phyloP scores from a whole-genome alignment of 1,139 yeast genomes.

The Scheffersomyces illinoinensis region DNA sequence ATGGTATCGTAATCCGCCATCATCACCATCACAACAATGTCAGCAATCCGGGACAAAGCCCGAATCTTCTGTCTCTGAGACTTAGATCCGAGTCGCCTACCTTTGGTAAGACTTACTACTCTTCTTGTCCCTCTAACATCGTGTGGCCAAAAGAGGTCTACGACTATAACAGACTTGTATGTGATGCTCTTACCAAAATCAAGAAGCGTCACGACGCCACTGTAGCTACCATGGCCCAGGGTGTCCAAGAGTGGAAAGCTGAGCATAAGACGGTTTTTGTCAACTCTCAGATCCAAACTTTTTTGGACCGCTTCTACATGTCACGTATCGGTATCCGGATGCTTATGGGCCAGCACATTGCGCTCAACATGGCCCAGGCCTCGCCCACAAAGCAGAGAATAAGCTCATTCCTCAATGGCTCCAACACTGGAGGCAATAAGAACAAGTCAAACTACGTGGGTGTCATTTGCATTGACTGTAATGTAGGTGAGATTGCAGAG shows the following conservation, averaged over 20 bases:
- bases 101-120: constrained; percentile 58
- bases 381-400: constrained; percentile 45
- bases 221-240: constrained; percentile 90
- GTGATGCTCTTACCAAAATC: constrained; percentile 66
- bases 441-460: constrained; percentile 66
- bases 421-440: constrained; percentile 7
- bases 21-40: constrained; percentile 14
- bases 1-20: constrained; percentile 12
- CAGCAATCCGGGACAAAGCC: not conserved
- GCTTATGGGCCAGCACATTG: constrained; percentile 88
- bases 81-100: constrained; percentile 36
- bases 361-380: constrained; percentile 67
- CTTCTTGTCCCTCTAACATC: constrained; percentile 51
- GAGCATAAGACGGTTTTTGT: constrained; percentile 49
- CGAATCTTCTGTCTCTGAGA: constrained; percentile 4
- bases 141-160: constrained; percentile 77
- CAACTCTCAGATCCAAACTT: constrained; percentile 70
- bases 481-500: constrained; percentile 74
- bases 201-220: constrained; percentile 90
- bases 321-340: constrained; percentile 85
- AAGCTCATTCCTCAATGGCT: constrained; percentile 36
- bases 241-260: constrained; percentile 85
- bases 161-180: constrained; percentile 68
- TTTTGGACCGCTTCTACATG: constrained; percentile 82
- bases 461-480: constrained; percentile 78